A percentile compares a stretch with the other conserved stretches of the same genome.
These are phyloP conservation scores for Tausonia pullulans DNA, from an alignment of 1,284 basidiomycete species.

Conservation along the genomic window DNA sequence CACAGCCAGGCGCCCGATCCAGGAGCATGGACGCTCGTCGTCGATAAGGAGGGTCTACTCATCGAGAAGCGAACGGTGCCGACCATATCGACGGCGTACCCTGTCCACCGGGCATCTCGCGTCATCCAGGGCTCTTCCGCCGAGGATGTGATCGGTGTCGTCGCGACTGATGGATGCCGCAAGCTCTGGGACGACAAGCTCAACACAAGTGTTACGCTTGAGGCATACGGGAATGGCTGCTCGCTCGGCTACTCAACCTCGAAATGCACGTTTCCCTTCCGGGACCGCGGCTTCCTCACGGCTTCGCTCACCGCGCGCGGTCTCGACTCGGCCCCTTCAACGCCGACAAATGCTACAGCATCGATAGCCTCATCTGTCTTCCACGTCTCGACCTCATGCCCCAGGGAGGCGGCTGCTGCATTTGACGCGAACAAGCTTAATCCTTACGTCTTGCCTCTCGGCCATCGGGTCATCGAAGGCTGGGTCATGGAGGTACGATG, in stretches of 20 bases:
- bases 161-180: conserved; percentile 59
- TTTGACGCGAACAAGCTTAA: conserved; percentile 60
- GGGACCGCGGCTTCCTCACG: conserved; percentile 75
- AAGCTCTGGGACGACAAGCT: conserved; percentile 77
- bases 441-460: conserved; percentile 58
- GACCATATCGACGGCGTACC: conserved; percentile 67
- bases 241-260: conserved; percentile 56
- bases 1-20: conserved; percentile 47
- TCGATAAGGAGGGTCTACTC: conserved; percentile 62
- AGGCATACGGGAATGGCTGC: conserved; percentile 69
- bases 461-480: conserved; percentile 76
- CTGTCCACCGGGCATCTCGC: conserved; percentile 78
- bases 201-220: conserved; percentile 55
- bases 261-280: conserved; percentile 78
- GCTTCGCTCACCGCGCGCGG: conserved; percentile 62
- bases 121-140: conserved; percentile 91
- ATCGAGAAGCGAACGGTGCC: conserved; percentile 65
- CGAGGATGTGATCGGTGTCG: conserved; percentile 69
- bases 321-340: conserved; percentile 36
- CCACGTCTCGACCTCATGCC: conserved; percentile 59
- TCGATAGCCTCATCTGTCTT: conserved; percentile 47
- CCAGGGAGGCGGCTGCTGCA: conserved; percentile 50
- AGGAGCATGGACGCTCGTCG: conserved; percentile 60
- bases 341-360: conserved; percentile 34
- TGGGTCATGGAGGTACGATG: conserved; percentile 50